Base-by-base conservation (phyloP, 2,329 filamentous ascomycete species). In the Aspergillus oerlinghausenensis region DNA sequence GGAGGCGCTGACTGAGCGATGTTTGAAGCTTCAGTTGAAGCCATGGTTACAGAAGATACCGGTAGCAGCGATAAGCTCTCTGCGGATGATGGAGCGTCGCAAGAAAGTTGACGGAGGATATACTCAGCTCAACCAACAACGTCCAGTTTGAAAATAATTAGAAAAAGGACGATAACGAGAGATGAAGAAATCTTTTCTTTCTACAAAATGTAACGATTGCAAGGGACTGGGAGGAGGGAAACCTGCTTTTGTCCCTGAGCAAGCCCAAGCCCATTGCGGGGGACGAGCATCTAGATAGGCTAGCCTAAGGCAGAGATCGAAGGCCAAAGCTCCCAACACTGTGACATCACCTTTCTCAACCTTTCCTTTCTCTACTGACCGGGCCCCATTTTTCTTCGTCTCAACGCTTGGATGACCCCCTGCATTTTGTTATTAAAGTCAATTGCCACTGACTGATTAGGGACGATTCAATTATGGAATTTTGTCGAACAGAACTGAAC, bases 321-420 rank as follows among this genome's bases (percentile, higher is more conserved):
- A 55, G 49, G 52, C 28, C 47, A 49, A 56, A 49, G 47, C 10
- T 21, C 51, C 32, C 57, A 58, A 59, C 56, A 57, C 43, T 59
- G 57, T 59, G 57, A 59, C 57, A 59, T 59, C 55, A 57, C 54
- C 54, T 43, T 43, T 29, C 57, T 59, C 57, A 57, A 59, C 57
- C 43, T 25, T 47, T 47, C 40, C 40, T 17, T 47, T 25, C 32
- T 7, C 32, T 17, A 17, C 32, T 38, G 32, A 38, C 32, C 32
- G 32, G 32, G 2, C 4, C 4, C 32, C 6, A 17, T 35, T 17
- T 35, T 25, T 3, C 4, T 17, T 7, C 1, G 0, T 25, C 21
- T 25, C 21, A 25, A 47, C 43, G 19, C 21, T 43, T 21, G 40
- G 21, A 23, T 8, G 10, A 21, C 21, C 40, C 19, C 19, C 21